These are phyloP conservation scores for Chlamydomonas incerta DNA, from an alignment of 139 green algal genomes.

Conservation along the genomic window DNA sequence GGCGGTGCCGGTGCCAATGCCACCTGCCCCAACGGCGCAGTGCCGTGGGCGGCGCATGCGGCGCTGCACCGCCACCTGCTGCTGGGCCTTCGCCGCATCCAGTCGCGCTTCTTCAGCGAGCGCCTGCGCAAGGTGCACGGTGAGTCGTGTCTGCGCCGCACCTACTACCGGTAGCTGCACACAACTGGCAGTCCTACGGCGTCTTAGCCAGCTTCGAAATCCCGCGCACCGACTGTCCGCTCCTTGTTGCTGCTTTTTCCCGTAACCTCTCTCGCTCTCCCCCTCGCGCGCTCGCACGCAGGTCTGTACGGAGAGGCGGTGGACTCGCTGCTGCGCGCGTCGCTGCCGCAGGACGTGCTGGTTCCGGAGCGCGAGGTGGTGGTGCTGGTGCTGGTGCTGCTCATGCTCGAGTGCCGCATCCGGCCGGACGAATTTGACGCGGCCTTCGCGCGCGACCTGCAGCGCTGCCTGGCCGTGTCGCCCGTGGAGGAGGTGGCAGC, in stretches of 20 bases:
- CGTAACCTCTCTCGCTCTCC: too few relatives aligned
- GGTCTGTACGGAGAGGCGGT: slow-evolving; percentile 33
- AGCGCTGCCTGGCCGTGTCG: slow-evolving; percentile 34
- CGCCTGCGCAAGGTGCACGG: slow-evolving; percentile 30
- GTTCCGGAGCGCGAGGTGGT: slow-evolving; percentile 43
- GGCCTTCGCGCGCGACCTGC: slow-evolving; percentile 38
- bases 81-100: slow-evolving; percentile 33
- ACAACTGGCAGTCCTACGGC: too few relatives aligned
- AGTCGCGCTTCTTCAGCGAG: slow-evolving; percentile 34
- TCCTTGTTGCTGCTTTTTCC: too few relatives aligned
- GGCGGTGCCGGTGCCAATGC: neutral
- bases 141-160: neutral
- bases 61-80: slow-evolving; percentile 41
- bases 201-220: too few relatives aligned
- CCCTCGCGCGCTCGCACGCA: neutral
- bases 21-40: neutral
- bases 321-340: slow-evolving; percentile 20
- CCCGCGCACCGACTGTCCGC: too few relatives aligned
- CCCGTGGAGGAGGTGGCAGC: slow-evolving; percentile 24
- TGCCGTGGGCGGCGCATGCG: slow-evolving; percentile 33
- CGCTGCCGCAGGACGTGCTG: slow-evolving; percentile 44
- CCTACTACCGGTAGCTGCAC: too few relatives aligned
- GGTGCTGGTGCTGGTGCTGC: slow-evolving; percentile 40
- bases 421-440: slow-evolving; percentile 39
- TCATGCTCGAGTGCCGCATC: slow-evolving; percentile 44